Percentiles rank a stretch among this genome's conserved stretches.
Evolutionary conservation across 169 alveolate genomes (phyloP).

Genomic region (Eimeria sp.): DNA sequence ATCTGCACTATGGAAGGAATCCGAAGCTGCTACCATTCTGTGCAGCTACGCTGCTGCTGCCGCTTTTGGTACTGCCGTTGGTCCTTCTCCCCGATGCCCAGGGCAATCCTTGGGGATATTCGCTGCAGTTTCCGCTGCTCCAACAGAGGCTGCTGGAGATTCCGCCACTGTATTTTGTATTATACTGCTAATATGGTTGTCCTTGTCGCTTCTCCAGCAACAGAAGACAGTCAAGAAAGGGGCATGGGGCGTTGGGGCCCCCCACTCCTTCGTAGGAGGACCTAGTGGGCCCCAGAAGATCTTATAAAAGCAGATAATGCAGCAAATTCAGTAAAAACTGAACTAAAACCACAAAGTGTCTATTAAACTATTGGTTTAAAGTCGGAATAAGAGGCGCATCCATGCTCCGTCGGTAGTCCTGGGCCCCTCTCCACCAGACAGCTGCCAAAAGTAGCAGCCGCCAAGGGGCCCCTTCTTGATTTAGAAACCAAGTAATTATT

Average conservation of each 20-base stretch:
- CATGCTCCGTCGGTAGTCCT: neutral
- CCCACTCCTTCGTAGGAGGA: neutral
- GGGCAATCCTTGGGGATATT: neutral
- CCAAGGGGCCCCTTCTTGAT: neutral
- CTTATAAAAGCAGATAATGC: neutral
- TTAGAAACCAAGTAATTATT: too few relatives aligned
- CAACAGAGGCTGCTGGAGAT: neutral
- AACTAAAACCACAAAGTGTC: neutral
- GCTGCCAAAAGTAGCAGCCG: neutral
- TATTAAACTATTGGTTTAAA: too few relatives aligned
- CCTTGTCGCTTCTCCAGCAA: neutral
- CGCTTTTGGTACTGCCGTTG: conserved; percentile 4
- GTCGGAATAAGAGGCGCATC: too few relatives aligned
- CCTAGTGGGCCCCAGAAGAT: neutral
- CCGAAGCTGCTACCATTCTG: conserved; percentile 24
- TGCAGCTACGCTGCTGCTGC: conserved; percentile 6
- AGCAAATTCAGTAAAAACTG: neutral
- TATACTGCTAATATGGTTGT: neutral
- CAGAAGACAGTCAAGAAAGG: neutral
- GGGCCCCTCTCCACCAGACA: neutral
- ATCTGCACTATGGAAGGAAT: neutral
- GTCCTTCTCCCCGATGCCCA: neutral
- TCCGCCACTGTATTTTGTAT: neutral
- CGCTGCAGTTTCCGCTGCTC: conserved; percentile 21
- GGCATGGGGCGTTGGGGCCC: neutral